Base-by-base conservation (phyloP, 2,329 filamentous ascomycete genomes). In the Trichophyton verrucosum region DNA sequence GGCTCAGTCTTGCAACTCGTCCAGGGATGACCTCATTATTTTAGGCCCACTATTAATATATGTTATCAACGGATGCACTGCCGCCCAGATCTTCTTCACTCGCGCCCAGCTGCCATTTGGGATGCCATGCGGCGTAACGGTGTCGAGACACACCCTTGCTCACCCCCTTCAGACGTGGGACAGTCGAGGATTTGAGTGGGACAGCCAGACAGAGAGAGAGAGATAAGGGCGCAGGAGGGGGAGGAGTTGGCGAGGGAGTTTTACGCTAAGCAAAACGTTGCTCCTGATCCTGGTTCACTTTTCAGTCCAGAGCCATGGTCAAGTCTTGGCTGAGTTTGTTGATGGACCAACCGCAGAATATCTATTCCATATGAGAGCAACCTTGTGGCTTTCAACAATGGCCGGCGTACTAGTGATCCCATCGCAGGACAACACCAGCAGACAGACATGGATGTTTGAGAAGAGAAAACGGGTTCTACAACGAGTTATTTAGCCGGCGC, bases 251-350 rank as follows among this genome's bases (percentile, higher is more conserved):
- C 22, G 56, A 42, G 36, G 56, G 30, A 58, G 56, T 42, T 42
- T 38, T 46, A 58, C 56, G 56, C 56, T 58, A 58, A 58, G 33
- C 30, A 55, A 55, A 55, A 42, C 40, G 36, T 46, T 58, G 56
- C 22, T 42, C 33, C 36, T 40, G 56, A 58, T 58, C 56, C 56
- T 58, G 56, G 56, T 44, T 58, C 56, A 46, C n/a, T 36, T 24
- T 20, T 44, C 40, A 58, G 56, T 58, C 56, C 56, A 58, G 56
- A 58, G 56, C 56, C 56, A 38, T 44, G 56, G 56, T 58, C 22
- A 24, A 42, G 36, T 22, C 36, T 58, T 58, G 56, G 56, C 56
- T 24, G 8, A 36, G 27, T 27, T 33, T 33, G 49, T 27, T 27
- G 49, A 55, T 36, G 15, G 49, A 55, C 49, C 49, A 55, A 55